phyloP scores from a whole-genome alignment of 2,329 filamentous ascomycete genomes.

The Biscogniauxia sp. region DNA sequence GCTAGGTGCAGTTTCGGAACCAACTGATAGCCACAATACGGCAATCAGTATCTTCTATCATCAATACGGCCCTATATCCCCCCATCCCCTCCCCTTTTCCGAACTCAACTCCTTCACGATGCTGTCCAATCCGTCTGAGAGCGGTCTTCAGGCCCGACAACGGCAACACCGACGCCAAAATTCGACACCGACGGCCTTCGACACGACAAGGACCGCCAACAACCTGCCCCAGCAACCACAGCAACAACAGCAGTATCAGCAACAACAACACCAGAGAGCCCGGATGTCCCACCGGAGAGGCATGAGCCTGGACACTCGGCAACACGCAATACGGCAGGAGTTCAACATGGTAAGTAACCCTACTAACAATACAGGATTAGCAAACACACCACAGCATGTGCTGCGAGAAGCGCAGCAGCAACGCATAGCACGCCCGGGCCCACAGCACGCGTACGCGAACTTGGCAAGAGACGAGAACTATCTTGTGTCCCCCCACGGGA shows the following conservation, averaged over 20 bases:
- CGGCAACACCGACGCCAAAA: constrained; percentile 82
- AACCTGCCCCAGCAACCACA: constrained; percentile 56
- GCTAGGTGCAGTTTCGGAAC: constrained; percentile 43
- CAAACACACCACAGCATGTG: constrained; percentile 68
- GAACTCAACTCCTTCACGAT: constrained; percentile 73
- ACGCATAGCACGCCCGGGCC: constrained; percentile 77
- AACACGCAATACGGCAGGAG: constrained; percentile 49
- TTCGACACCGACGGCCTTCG: constrained; percentile 77
- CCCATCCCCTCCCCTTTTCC: constrained; percentile 50
- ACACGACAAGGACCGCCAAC: constrained; percentile 66
- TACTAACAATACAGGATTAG: constrained; percentile 56
- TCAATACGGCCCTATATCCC: constrained; percentile 36
- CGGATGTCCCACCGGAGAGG: constrained; percentile 69
- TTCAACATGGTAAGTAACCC: constrained; percentile 51
- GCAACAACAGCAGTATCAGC: constrained; percentile 36
- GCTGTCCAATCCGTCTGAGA: constrained; percentile 70
- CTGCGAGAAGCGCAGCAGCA: constrained; percentile 91
- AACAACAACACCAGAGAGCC: constrained; percentile 29
- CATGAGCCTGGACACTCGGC: constrained; percentile 76
- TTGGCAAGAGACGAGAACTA: constrained; percentile 51
- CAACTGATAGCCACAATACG: constrained; percentile 35
- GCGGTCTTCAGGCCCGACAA: constrained; percentile 70
- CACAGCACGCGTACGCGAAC: constrained; percentile 37
- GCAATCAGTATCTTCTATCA: constrained; percentile 44
- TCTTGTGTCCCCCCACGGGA: constrained; percentile 54